Evolutionary conservation across 257 asterid genomes (phyloP).

Genomic region (Nicotiana tomentosiformis): DNA sequence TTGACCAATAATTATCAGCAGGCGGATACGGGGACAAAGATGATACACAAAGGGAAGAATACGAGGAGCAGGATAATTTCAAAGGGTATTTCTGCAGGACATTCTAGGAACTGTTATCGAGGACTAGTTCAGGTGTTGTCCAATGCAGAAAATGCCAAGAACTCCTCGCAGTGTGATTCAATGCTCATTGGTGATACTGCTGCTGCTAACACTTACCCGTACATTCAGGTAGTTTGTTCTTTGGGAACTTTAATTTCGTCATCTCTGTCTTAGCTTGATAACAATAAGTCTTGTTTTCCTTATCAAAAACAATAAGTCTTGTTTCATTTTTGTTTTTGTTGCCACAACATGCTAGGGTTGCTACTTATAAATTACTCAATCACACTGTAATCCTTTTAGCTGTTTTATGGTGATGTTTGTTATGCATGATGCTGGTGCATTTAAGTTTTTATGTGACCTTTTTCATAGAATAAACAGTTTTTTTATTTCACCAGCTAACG

Average conservation of each 20-base stretch:
- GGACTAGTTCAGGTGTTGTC: slow-evolving; percentile 94
- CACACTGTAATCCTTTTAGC: neutral
- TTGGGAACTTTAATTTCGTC: neutral
- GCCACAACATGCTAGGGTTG: neutral
- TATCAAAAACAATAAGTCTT: neutral
- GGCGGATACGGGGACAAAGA: slow-evolving; percentile 97
- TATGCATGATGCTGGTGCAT: neutral
- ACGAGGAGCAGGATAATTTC: slow-evolving; percentile 92
- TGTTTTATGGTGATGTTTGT: neutral
- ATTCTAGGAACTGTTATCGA: slow-evolving; percentile 79
- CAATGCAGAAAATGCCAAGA: slow-evolving; percentile 64
- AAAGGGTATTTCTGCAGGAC: slow-evolving; percentile 92
- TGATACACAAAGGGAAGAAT: slow-evolving; percentile 95
- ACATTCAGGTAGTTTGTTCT: slow-evolving; percentile 64
- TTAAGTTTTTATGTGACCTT: neutral
- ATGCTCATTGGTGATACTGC: slow-evolving; percentile 93
- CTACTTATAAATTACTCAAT: neutral
- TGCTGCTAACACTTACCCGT: slow-evolving; percentile 92
- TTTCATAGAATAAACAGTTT: neutral
- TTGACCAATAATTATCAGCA: slow-evolving; percentile 90
- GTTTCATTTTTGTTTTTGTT: neutral
- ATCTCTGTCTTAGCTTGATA: neutral
- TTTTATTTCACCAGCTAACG: neutral
- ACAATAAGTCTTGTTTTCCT: neutral
- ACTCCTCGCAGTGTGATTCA: slow-evolving; percentile 91